Base-by-base conservation (phyloP, 1,284 basidiomycete genomes). In the Stereum hirsutum region DNA sequence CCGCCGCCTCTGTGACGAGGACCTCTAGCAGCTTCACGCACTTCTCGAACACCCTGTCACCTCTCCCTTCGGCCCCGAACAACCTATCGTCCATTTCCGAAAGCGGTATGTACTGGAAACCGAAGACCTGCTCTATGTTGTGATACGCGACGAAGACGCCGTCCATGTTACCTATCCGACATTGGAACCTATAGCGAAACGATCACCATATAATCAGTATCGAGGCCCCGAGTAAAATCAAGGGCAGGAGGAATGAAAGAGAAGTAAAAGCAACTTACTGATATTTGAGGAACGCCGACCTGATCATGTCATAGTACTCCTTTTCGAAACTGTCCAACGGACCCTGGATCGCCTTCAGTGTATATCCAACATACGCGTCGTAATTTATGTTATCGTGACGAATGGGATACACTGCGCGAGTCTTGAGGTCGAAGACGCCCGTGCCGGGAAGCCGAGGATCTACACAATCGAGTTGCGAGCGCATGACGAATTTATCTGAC, bases 381-480 rank as follows among this genome's bases (percentile, higher is more conserved):
- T 81, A 89, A 59, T 98, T 98, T 41, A 90, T 70, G 7, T 87
- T 66, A 61, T 99, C 94, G 55, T 88, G 69, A 5, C 95, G 81
- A 39, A 98, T 82, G 1, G 90, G 81, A 27, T 90, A 64, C 28
- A 81, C 86, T 0, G 93, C 93, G 32, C 94, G 77, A 0, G 95
- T 98, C 64, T 99, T 99, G 61, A 99, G 83, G 58, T 99, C 95
- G 53, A 99, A 99, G 0, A 95, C 83, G 21, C 89, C 90, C 0
- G 81, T 83, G 1, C 92, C 90, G 1, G 94, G 94, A 15, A 99
- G 64, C 25, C 88, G 75, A 27, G 64, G 54, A 56, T 98, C 89
- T 1, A 79, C 64, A 54, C 92, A 94, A 59, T 99, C 95, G 8
- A 99, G 73, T 60, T 99, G 95, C 1, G 93, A 96, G 14, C 95